These are phyloP conservation scores for Mycena kentingensis DNA, from an alignment of 768 basidiomycete species.

Conservation along the genomic window DNA sequence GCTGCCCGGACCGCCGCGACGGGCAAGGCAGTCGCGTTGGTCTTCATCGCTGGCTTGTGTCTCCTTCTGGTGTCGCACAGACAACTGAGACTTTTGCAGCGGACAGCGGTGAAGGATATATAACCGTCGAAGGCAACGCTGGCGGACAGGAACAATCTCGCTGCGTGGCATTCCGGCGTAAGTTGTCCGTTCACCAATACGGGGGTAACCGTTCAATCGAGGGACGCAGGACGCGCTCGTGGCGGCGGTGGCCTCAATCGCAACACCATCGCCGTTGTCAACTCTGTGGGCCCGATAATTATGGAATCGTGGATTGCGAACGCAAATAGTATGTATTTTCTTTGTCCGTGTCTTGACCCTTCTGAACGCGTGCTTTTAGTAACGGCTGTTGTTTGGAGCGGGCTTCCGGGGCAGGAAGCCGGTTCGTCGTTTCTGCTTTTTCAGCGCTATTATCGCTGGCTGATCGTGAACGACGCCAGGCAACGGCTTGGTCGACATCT, in stretches of 20 bases:
- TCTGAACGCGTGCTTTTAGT: slow-evolving; percentile 23
- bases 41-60: slow-evolving; percentile 50
- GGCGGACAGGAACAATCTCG: slow-evolving; percentile 56
- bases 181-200: slow-evolving; percentile 21
- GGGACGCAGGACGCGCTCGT: slow-evolving; percentile 45
- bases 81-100: neutral
- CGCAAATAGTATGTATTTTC: slow-evolving; percentile 42
- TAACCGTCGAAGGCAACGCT: slow-evolving; percentile 51
- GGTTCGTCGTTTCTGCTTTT: slow-evolving; percentile 36
- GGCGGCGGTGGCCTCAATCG: slow-evolving; percentile 52
- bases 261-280: slow-evolving; percentile 67
- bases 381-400: slow-evolving; percentile 51
- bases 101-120: slow-evolving; percentile 40
- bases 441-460: neutral
- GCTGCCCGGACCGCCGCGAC: slow-evolving; percentile 44
- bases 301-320: slow-evolving; percentile 61
- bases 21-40: slow-evolving; percentile 52
- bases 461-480: slow-evolving; percentile 46
- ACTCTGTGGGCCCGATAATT: slow-evolving; percentile 62
- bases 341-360: no score
- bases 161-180: slow-evolving; percentile 54
- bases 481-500: slow-evolving; percentile 56
- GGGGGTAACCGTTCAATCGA: neutral
- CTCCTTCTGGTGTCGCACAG: neutral
- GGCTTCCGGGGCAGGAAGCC: slow-evolving; percentile 64